Conservation (phyloP, 192 early-diverging fungal genomes). For the Coemansia sp. region DNA sequence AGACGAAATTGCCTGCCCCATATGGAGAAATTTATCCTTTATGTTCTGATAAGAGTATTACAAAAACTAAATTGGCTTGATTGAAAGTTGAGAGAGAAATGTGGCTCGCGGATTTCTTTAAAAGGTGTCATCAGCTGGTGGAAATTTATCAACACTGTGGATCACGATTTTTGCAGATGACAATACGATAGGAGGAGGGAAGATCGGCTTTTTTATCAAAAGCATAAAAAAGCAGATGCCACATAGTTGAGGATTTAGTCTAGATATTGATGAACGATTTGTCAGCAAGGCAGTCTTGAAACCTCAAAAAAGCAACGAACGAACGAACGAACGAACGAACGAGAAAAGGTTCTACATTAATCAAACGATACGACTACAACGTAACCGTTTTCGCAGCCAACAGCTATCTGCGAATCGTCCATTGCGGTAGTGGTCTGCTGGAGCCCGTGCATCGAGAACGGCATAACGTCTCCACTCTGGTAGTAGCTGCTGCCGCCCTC, state of each 20-base stretch:
- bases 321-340: slow-evolving; percentile 2
- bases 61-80: no score
- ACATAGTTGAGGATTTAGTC: no score
- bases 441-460: slow-evolving; percentile 13
- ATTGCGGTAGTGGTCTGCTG: slow-evolving; percentile 20
- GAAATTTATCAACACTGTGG: neutral
- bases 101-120: no score
- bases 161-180: no score
- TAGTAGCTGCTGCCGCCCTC: neutral
- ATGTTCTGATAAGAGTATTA: no score
- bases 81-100: no score
- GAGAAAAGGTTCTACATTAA: slow-evolving; percentile 1
- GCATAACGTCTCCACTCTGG: slow-evolving; percentile 9
- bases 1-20: slow-evolving; percentile 5
- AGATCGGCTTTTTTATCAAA: no score
- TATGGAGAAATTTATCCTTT: neutral
- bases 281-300: neutral
- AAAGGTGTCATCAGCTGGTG: neutral
- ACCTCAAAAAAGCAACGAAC: neutral
- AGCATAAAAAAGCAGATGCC: no score
- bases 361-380: slow-evolving; percentile 45
- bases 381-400: slow-evolving; percentile 50
- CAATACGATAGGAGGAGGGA: no score
- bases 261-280: neutral
- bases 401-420: slow-evolving; percentile 37